Evolutionary conservation across 116 monocot species (phyloP), one percentile per base, ranked within the genome.

Genomic region (Trichopus zeylanicus): DNA sequence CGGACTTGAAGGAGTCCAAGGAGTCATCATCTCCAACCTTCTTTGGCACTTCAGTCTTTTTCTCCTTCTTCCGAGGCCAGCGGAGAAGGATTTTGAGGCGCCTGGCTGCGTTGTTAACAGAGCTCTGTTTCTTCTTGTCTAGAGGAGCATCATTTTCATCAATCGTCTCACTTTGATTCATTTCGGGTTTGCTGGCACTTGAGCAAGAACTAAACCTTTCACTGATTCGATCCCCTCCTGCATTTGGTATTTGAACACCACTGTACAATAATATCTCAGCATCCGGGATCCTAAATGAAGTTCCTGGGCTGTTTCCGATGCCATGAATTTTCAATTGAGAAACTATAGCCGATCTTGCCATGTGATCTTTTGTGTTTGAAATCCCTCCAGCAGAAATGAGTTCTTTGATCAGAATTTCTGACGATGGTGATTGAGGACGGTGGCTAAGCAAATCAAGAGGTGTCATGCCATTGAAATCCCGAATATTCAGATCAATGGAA

Each of bases 211-310:
- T 87, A 9, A 70, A 61, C 61, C 87, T 83, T 38, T 61, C 84
- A 28, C 87, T 78, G 7, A 47, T 47, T 38, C 52, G 51, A 46
- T 67, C 62, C 21, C 6, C 64, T 6, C 6, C 46, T 23, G 22
- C 28, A 16, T 73, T 75, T 6, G 73, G 66, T 31, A 42, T 16
- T 28, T 66, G 73, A 3, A 80, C 73, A 6, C 91, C 91, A 4
- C 78, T 70, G 68, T 73, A 73, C 47, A 91, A 57, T 62, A 98
- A 80, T 52, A 98, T 82, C 73, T 98, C 91, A 7, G 85, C 71
- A 73, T 93, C 93, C 16, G 84, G 75, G 34, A 93, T 57, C 24
- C 64, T 69, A 67, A 93, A 93, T 4, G 59, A 63, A 25, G 88
- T 88, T 7, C 88, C 93, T 4, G 98, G 98, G 68, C 91, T 98